These are phyloP conservation scores for Leptosphaerulina australis DNA, from an alignment of 2,329 filamentous ascomycete genomes.

Conservation along the genomic window DNA sequence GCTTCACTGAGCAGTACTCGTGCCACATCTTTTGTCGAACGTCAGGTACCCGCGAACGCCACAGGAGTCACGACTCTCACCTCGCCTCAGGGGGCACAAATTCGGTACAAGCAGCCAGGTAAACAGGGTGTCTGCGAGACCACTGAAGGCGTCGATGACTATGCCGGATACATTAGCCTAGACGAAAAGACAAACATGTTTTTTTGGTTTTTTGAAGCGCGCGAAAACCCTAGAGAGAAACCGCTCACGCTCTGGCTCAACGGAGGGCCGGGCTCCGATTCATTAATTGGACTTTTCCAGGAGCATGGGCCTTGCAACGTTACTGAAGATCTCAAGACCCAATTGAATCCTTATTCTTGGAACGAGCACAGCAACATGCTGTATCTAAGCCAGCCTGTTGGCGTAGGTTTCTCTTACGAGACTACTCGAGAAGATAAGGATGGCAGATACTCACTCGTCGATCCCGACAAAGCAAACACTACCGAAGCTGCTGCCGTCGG, in stretches of 20 bases:
- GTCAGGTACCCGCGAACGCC: conserved; percentile 40
- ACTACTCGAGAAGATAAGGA: conserved; percentile 32
- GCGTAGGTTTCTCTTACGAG: conserved; percentile 50
- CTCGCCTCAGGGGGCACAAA: conserved; percentile 42
- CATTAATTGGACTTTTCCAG: conserved; percentile 63
- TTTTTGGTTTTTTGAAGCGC: conserved; percentile 57
- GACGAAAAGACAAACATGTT: conserved; percentile 48
- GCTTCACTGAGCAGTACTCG: conserved; percentile 27
- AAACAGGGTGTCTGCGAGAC: conserved; percentile 53
- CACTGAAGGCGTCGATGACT: conserved; percentile 45
- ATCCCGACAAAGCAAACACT: conserved; percentile 39
- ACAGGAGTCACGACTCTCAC: conserved; percentile 42
- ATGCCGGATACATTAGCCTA: conserved; percentile 48
- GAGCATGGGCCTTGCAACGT: conserved; percentile 37
- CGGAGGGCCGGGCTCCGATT: conserved; percentile 60
- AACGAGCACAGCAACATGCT: conserved; percentile 50
- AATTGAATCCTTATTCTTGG: conserved; percentile 49
- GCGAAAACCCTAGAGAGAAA: conserved; percentile 50
- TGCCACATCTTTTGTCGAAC: conserved; percentile 34
- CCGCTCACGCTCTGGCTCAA: conserved; percentile 58
- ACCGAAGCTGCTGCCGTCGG: conserved; percentile 44
- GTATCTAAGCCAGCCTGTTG: conserved; percentile 49
- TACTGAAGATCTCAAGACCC: conserved; percentile 47
- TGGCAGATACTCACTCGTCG: conserved; percentile 42
- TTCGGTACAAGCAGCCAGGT: conserved; percentile 46